These are phyloP conservation scores for Penicillium italicum DNA, from an alignment of 2,329 filamentous ascomycete species.

Conservation along the genomic window DNA sequence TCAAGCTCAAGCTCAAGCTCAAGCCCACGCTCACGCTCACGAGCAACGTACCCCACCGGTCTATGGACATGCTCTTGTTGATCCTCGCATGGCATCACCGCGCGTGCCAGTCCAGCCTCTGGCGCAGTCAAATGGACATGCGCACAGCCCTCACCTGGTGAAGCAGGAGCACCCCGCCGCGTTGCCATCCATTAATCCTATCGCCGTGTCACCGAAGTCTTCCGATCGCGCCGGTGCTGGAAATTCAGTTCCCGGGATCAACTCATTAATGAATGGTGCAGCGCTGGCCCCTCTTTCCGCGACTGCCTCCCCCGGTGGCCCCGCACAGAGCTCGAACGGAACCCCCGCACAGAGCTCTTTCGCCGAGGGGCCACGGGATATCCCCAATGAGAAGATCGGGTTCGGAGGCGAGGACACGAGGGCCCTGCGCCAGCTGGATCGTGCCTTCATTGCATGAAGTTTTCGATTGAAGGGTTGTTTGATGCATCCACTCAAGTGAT, in stretches of 20 bases:
- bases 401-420: conserved; percentile 61
- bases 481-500: not conserved
- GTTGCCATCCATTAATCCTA: conserved; percentile 14
- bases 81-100: conserved; percentile 38
- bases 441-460: conserved; percentile 44
- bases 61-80: conserved; percentile 27
- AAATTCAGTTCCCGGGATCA: conserved; percentile 54
- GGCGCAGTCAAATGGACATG: conserved; percentile 22
- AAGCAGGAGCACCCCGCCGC: conserved; percentile 25
- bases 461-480: not conserved
- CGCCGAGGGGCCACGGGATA: conserved; percentile 50
- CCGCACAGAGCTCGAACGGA: conserved; percentile 15
- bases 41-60: conserved; percentile 30
- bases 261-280: conserved; percentile 43
- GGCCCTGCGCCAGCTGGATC: conserved; percentile 63
- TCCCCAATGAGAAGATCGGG: conserved; percentile 55
- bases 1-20: conserved; percentile 13
- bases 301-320: conserved; percentile 22
- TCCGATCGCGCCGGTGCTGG: conserved; percentile 26
- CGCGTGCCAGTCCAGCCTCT: conserved; percentile 26
- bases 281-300: conserved; percentile 28
- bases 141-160: conserved; percentile 28
- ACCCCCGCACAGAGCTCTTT: conserved; percentile 3
- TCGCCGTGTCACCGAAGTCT: conserved; percentile 24
- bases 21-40: conserved; percentile 18